These are phyloP conservation scores for Backusella liffmaniae DNA, from an alignment of 192 early-diverging fungal species.

Conservation along the genomic window DNA sequence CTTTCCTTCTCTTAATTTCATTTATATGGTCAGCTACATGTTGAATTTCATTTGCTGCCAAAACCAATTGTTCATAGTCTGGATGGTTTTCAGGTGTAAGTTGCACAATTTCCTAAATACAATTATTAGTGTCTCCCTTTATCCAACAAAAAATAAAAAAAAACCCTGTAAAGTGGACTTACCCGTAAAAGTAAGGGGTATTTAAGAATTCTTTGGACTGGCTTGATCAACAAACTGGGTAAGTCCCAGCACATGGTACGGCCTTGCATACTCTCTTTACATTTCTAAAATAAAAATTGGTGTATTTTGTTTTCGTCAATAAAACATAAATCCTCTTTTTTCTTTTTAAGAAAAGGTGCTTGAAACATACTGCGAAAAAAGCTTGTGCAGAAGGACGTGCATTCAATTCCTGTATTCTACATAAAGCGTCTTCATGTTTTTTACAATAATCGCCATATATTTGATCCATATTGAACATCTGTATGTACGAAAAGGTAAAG, in stretches of 20 bases:
- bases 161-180: neutral
- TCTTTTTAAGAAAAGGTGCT: neutral
- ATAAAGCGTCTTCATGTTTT: conserved; percentile 66
- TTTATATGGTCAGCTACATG: conserved; percentile 81
- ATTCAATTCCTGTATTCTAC: conserved; percentile 61
- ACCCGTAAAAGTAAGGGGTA: conserved; percentile 87
- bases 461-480: conserved; percentile 43
- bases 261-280: conserved; percentile 60
- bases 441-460: conserved; percentile 77
- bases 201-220: conserved; percentile 96
- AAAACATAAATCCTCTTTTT: neutral
- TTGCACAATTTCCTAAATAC: conserved; percentile 18
- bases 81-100: conserved; percentile 54
- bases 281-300: conserved; percentile 50
- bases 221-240: conserved; percentile 88
- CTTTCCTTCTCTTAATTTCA: conserved; percentile 82
- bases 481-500: neutral
- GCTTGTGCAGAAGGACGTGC: conserved; percentile 36
- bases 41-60: conserved; percentile 51
- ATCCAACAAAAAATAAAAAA: neutral
- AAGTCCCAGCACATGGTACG: conserved; percentile 91
- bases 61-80: conserved; percentile 55
- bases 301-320: neutral
- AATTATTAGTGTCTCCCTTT: conserved; percentile 1
- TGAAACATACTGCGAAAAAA: conserved; percentile 46